Conservation (phyloP, 2,329 filamentous ascomycete genomes). For the Emmonsia crescens region DNA sequence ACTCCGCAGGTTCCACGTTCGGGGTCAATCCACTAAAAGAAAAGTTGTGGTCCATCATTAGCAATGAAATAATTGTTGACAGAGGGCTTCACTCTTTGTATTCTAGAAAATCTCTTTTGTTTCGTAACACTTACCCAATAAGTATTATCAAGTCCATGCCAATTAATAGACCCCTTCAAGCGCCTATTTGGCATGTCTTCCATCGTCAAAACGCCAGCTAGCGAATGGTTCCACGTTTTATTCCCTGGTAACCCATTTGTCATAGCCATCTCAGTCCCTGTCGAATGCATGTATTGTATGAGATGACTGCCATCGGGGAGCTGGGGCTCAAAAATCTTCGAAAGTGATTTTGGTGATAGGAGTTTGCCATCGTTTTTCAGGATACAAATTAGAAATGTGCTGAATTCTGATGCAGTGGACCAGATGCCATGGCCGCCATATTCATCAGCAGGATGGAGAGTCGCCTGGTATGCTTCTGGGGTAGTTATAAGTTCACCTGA, state of each 20-base stretch:
- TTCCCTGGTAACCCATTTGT: slow-evolving; percentile 23
- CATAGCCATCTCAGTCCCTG: slow-evolving; percentile 26
- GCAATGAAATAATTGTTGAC: not conserved
- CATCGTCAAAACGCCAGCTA: slow-evolving; percentile 34
- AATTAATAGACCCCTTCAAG: slow-evolving; percentile 34
- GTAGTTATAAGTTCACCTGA: not conserved
- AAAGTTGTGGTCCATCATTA: not conserved
- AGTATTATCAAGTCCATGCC: slow-evolving; percentile 39
- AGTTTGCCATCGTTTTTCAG: slow-evolving; percentile 23
- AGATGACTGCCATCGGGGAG: slow-evolving; percentile 16
- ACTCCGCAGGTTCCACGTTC: slow-evolving; percentile 38
- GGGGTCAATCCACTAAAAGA: slow-evolving; percentile 28
- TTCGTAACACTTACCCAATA: slow-evolving; percentile 31
- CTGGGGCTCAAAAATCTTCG: slow-evolving; percentile 22
- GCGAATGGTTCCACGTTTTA: slow-evolving; percentile 29
- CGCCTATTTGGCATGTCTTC: slow-evolving; percentile 36
- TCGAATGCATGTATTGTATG: slow-evolving; percentile 21
- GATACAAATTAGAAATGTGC: slow-evolving; percentile 23
- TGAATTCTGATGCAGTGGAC: slow-evolving; percentile 19
- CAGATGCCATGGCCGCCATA: slow-evolving; percentile 39
- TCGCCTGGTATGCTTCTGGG: not conserved
- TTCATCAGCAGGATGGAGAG: slow-evolving; percentile 21
- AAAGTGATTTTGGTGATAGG: slow-evolving; percentile 18
- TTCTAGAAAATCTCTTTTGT: not conserved
- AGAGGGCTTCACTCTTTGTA: not conserved